These are phyloP conservation scores for Boletus bicolor DNA, from an alignment of 768 basidiomycete genomes.

Conservation along the genomic window DNA sequence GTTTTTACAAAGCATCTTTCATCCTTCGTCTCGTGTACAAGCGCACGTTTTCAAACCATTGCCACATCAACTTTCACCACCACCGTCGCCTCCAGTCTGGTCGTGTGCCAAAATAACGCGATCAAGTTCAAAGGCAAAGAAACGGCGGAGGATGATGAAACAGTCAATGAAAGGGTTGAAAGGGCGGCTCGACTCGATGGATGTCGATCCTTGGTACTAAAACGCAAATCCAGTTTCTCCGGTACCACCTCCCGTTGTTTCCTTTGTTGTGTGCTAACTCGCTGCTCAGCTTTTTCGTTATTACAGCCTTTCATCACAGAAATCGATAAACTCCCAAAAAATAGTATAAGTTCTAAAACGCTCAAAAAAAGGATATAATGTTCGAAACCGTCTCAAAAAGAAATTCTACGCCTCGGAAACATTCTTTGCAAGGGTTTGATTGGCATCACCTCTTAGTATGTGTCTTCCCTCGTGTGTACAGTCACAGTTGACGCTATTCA, in stretches of 20 bases:
- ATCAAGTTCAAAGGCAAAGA: slow-evolving; percentile 6
- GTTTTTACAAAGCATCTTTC: not conserved
- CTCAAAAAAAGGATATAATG: slow-evolving; percentile 1
- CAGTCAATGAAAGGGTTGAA: slow-evolving; percentile 9
- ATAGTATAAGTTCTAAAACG: not conserved
- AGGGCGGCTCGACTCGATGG: slow-evolving; percentile 9
- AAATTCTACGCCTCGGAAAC: not conserved
- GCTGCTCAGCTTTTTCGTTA: not conserved
- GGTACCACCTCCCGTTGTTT: not conserved
- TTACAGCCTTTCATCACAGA: not conserved
- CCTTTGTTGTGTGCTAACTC: not conserved
- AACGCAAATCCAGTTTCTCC: not conserved
- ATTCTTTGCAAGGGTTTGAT: not conserved
- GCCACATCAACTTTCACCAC: not conserved
- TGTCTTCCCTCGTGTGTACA: not conserved
- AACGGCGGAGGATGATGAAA: slow-evolving; percentile 5
- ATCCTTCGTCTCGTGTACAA: not conserved
- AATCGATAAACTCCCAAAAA: not conserved
- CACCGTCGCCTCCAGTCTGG: slow-evolving; percentile 2
- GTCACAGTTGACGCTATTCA: not conserved
- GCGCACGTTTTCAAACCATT: not conserved
- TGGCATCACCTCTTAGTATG: not conserved
- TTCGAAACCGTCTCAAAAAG: not conserved
- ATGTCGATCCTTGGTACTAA: slow-evolving; percentile 11
- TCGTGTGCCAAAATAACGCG: slow-evolving; percentile 22